Base-by-base conservation (phyloP, 805 yeast genomes). In the Pichia californica region DNA sequence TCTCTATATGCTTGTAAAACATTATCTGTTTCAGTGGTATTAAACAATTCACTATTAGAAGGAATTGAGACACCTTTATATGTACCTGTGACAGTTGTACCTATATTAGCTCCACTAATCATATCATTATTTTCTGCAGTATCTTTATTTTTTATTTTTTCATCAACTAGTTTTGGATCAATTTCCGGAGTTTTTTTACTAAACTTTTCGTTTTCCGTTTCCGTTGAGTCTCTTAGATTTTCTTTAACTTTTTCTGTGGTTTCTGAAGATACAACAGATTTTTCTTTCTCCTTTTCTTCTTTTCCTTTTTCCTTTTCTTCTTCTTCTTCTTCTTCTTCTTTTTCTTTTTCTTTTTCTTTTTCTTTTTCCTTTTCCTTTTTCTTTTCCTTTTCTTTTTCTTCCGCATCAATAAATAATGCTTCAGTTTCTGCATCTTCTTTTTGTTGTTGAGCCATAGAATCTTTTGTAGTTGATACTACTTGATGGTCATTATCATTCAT, bases 31-130 rank as follows among this genome's bases (percentile, higher is more conserved):
- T 50, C 54, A 27, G 44, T 48, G 16, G 52, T 44, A 19, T 54
- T 60, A 45, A 63, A 52, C 7, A 65, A 48, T 32, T 61, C 68
- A 23, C 68, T 63, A 35, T 58, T 58, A 1, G 59, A 52, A 4
- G 69, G 69, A n/a, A 65, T 51, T 3, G 58, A 48, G 3, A 62
- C n/a, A 13, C 66, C 66, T 31, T 59, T 59, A 40, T 58, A 59
- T 8, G 47, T 47, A 14, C 54, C 52, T 8, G 59, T 54, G 10
- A 49, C 44, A 18, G 41, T 41, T 26, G 40, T 40, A 15, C 23
- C n/a, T n/a, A 38, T 18, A 18, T 11, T 33, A 14, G 16, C 18
- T 7, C n/a, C 18, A 3, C n/a, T 20, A 18, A 15, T 11, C 14
- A 5, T 16, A 3, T 18, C 25, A 3, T 15, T 35, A 13, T 26